Conservation (phyloP, 2,329 filamentous ascomycete genomes). For the Cladosporium phlei region DNA sequence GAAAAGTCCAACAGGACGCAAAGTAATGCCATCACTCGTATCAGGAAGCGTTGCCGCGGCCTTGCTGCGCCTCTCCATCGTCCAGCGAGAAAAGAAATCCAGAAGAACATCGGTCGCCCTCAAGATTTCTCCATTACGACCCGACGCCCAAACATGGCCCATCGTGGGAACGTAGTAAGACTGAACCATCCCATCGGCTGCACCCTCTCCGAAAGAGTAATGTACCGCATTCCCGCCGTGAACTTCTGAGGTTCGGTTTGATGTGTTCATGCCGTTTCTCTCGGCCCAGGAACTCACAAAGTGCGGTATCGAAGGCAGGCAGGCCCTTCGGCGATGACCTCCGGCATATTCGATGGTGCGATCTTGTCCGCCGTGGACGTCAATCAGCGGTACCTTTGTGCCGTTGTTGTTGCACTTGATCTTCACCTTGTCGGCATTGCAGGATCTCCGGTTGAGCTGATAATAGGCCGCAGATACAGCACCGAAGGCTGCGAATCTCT, state of each 20-base stretch:
- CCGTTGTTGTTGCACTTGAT: constrained; percentile 19
- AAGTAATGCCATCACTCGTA: neutral
- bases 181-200: constrained; percentile 29
- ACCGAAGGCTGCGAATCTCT: constrained; percentile 45
- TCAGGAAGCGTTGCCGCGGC: constrained; percentile 1
- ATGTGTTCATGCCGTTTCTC: constrained; percentile 27
- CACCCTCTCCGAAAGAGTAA: constrained; percentile 24
- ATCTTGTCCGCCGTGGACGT: constrained; percentile 39
- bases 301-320: constrained; percentile 20
- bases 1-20: no score
- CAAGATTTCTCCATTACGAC: neutral
- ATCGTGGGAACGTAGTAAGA: constrained; percentile 35
- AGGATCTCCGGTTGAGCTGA: constrained; percentile 14
- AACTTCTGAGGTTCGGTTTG: constrained; percentile 20
- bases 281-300: constrained; percentile 34
- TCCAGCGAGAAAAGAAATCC: constrained; percentile 2
- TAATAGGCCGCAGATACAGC: constrained; percentile 44
- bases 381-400: constrained; percentile 36
- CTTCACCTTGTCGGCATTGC: constrained; percentile 14
- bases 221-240: constrained; percentile 21
- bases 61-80: neutral
- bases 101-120: neutral
- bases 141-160: constrained; percentile 33
- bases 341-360: constrained; percentile 37
- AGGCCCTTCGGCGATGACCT: constrained; percentile 23